These are phyloP conservation scores for Hermanozyma aechmeae DNA, from an alignment of 805 yeast genomes.

Conservation along the genomic window DNA sequence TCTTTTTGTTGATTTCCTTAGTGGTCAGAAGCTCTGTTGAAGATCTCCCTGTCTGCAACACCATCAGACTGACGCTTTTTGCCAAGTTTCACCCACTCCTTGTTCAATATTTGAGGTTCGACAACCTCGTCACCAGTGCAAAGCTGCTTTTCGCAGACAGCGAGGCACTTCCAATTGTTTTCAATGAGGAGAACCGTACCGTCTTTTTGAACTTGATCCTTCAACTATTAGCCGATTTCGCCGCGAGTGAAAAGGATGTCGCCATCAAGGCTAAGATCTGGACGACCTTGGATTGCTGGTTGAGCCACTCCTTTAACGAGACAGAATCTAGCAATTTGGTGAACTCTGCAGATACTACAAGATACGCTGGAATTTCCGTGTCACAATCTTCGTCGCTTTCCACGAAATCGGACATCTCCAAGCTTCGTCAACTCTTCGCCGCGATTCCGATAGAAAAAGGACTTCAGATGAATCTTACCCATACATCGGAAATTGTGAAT, in stretches of 20 bases:
- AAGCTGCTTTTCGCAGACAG: conserved; percentile 5
- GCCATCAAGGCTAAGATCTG: conserved; percentile 44
- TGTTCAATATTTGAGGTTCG: conserved; percentile 27
- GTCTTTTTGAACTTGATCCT: conserved; percentile 31
- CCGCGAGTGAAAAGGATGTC: conserved; percentile 26
- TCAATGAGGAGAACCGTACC: conserved; percentile 28
- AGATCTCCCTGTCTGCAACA: conserved; percentile 16
- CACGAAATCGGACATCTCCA: conserved; percentile 4
- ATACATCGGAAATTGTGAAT: conserved; percentile 51
- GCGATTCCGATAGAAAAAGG: conserved; percentile 6
- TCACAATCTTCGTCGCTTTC: conserved; percentile 1
- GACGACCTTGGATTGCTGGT: conserved; percentile 63
- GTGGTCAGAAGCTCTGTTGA: conserved; percentile 20
- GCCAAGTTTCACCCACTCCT: conserved; percentile 25
- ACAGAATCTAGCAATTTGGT: conserved; percentile 30
- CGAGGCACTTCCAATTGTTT: conserved; percentile 11
- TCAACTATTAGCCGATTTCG: conserved; percentile 43
- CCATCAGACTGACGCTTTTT: conserved; percentile 15
- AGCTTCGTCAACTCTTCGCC: conserved; percentile 3
- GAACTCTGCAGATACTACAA: conserved; percentile 9
- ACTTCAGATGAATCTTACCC: conserved; percentile 34
- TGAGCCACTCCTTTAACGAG: conserved; percentile 32
- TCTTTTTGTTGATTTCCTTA: conserved; percentile 50
- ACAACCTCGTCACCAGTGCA: conserved; percentile 20
- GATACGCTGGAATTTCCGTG: conserved; percentile 9